Conservation (phyloP, 2,329 filamentous ascomycete genomes). For the Corinectria fuckeliana region DNA sequence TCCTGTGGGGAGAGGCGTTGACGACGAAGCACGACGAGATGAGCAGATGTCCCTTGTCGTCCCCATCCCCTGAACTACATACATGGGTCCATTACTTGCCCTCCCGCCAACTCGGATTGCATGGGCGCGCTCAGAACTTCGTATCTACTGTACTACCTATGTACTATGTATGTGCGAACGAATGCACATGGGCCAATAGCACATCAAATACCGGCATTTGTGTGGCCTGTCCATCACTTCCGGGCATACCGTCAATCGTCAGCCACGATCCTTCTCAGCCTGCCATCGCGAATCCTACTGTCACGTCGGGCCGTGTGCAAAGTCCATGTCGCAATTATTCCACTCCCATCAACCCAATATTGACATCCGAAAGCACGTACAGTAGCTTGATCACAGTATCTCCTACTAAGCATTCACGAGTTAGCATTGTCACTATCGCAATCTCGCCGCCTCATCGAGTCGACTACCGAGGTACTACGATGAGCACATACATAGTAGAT, state of each 20-base stretch:
- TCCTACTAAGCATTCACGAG: not conserved
- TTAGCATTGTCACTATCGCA: not conserved
- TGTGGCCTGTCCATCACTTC: not conserved
- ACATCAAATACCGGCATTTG: not conserved
- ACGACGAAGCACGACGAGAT: constrained; percentile 15
- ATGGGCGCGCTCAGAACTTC: not conserved
- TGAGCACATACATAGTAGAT: too few relatives aligned
- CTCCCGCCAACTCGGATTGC: constrained; percentile 6
- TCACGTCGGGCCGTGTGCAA: not conserved
- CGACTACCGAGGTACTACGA: too few relatives aligned
- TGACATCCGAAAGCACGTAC: not conserved
- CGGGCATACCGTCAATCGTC: not conserved
- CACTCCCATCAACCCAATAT: not conserved
- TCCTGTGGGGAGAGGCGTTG: constrained; percentile 16
- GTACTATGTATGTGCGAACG: too few relatives aligned
- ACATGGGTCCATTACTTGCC: not conserved
- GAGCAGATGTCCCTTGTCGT: constrained; percentile 14
- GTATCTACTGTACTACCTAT: too few relatives aligned
- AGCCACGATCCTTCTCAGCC: not conserved
- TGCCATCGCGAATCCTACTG: not conserved
- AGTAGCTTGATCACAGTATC: not conserved
- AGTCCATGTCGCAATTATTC: not conserved
- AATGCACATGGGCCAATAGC: not conserved
- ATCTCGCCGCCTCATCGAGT: not conserved
- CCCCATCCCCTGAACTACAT: constrained; percentile 11